phyloP scores from a whole-genome alignment of 2,329 filamentous ascomycete genomes.

The Tolypocladium ophioglossoides region DNA sequence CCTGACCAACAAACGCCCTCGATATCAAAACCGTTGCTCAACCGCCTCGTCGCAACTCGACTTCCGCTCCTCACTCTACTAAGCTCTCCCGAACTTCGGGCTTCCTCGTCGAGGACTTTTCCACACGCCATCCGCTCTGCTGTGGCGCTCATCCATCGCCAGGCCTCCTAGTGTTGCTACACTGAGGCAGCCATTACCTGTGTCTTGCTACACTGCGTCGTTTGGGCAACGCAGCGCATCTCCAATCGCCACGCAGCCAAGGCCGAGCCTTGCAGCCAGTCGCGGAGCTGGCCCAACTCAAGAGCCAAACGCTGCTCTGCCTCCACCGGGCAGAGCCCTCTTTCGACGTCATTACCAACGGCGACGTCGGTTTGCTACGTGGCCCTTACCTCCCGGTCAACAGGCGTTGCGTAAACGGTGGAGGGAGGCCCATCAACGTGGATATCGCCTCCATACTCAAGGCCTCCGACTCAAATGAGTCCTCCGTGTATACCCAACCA shows the following conservation, averaged over 20 bases:
- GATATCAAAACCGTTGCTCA: neutral
- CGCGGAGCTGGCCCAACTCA: slow-evolving; percentile 31
- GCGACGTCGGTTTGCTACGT: slow-evolving; percentile 16
- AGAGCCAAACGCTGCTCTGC: slow-evolving; percentile 29
- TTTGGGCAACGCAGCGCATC: slow-evolving; percentile 5
- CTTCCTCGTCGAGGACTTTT: neutral
- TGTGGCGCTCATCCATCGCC: neutral
- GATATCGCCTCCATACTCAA: slow-evolving; percentile 90
- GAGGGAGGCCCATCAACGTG: slow-evolving; percentile 56
- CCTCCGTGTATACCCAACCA: slow-evolving; percentile 36
- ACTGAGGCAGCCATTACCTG: slow-evolving; percentile 2
- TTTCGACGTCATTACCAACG: slow-evolving; percentile 17
- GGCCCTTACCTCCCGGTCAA: slow-evolving; percentile 17
- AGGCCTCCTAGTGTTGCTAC: neutral
- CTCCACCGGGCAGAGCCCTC: slow-evolving; percentile 28
- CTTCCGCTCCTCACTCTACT: neutral
- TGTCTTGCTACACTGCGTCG: slow-evolving; percentile 9
- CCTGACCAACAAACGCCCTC: neutral
- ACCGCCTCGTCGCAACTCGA: neutral
- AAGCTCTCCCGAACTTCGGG: neutral
- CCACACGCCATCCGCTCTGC: neutral
- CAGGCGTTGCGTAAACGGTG: slow-evolving; percentile 14
- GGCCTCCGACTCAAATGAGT: slow-evolving; percentile 63
- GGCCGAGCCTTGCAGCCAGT: slow-evolving; percentile 10
- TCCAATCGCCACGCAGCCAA: slow-evolving; percentile 2